phyloP scores from a whole-genome alignment of 768 basidiomycete species.

The Porphyrellus cyaneotinctus region DNA sequence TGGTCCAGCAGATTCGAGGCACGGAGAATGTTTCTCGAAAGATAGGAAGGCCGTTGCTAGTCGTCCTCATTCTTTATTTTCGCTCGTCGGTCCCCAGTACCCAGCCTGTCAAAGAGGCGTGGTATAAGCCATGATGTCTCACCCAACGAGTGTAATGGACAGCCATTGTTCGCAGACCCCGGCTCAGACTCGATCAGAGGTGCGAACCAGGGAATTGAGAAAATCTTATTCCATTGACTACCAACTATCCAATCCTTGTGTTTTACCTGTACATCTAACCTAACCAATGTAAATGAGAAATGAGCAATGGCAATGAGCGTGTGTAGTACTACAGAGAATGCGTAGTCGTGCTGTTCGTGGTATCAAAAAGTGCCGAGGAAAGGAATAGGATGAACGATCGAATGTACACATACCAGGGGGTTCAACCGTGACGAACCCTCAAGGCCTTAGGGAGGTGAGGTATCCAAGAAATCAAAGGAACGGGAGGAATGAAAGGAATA shows the following conservation, averaged over 20 bases:
- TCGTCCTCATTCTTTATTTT: too few relatives aligned
- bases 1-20: too few relatives aligned
- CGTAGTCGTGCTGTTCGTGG: constrained; percentile 14
- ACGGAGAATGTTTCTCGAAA: too few relatives aligned
- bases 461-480: neutral
- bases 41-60: too few relatives aligned
- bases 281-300: neutral
- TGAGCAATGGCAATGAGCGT: constrained; percentile 15
- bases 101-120: too few relatives aligned
- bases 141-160: too few relatives aligned
- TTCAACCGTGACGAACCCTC: neutral
- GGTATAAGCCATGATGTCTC: too few relatives aligned
- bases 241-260: neutral
- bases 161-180: too few relatives aligned
- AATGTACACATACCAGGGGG: constrained; percentile 11
- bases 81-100: too few relatives aligned
- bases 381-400: constrained; percentile 16
- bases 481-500: neutral
- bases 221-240: neutral
- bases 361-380: neutral
- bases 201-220: neutral
- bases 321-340: constrained; percentile 24
- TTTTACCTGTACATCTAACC: constrained; percentile 5
- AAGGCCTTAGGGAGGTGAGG: neutral
- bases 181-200: neutral